Evolutionary conservation across 2,329 filamentous ascomycete genomes (phyloP).

Genomic region (Sarocladium oryzae): DNA sequence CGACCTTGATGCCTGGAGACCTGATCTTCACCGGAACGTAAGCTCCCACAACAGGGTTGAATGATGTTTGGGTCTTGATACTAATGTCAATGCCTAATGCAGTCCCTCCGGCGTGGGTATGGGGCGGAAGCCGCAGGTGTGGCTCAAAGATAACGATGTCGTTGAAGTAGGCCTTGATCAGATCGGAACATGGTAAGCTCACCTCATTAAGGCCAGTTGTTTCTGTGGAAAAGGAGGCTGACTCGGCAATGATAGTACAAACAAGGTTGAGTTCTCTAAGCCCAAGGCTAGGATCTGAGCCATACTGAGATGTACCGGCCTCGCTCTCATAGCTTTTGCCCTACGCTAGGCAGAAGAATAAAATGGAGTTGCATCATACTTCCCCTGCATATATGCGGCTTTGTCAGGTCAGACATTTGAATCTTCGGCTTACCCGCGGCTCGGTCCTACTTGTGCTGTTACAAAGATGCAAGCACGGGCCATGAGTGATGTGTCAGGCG

Average conservation of each 20-base stretch:
- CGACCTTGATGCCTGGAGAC: slow-evolving; percentile 57
- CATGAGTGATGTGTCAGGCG: too few relatives aligned
- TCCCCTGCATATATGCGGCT: neutral
- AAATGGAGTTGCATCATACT: neutral
- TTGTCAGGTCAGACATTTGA: neutral
- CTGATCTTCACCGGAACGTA: slow-evolving; percentile 61
- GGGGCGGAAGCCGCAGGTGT: slow-evolving; percentile 59
- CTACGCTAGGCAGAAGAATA: neutral
- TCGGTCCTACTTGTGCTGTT: neutral
- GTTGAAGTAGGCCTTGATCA: slow-evolving; percentile 63
- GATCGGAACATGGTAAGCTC: slow-evolving; percentile 49
- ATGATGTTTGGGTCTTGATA: neutral
- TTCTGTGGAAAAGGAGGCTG: neutral
- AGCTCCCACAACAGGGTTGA: slow-evolving; percentile 19
- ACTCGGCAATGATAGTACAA: slow-evolving; percentile 16
- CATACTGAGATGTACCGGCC: neutral
- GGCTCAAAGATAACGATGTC: slow-evolving; percentile 63
- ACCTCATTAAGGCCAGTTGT: neutral
- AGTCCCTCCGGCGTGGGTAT: slow-evolving; percentile 65
- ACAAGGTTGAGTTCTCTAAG: slow-evolving; percentile 24
- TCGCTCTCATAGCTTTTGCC: neutral
- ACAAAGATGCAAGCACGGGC: neutral
- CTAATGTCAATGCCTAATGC: neutral
- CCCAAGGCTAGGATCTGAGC: slow-evolving; percentile 23
- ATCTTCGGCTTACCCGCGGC: neutral